A percentile compares a stretch with the other conserved stretches of the same genome.
These are phyloP conservation scores for Globisporangium recalcitrans DNA, from an alignment of 352 stramenopile species.

Conservation along the genomic window DNA sequence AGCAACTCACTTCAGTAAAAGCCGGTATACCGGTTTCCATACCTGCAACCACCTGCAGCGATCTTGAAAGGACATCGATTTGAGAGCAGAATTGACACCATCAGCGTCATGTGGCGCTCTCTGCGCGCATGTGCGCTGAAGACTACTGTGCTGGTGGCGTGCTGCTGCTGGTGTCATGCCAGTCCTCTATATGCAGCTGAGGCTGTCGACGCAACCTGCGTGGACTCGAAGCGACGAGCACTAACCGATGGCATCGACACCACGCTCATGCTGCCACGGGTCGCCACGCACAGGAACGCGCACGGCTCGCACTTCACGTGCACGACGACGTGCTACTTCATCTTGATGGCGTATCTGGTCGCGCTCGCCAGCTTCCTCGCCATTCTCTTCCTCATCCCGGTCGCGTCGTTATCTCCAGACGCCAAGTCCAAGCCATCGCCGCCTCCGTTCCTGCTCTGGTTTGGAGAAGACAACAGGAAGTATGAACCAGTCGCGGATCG, in stretches of 20 bases:
- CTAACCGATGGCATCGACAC: conserved; percentile 3
- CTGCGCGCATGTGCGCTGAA: neutral
- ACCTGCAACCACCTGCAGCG: no score
- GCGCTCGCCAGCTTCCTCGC: conserved; percentile 26
- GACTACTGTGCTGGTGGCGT: neutral
- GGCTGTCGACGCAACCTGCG: neutral
- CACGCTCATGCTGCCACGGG: conserved; percentile 8
- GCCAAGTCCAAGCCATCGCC: conserved; percentile 7
- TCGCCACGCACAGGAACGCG: conserved; percentile 48
- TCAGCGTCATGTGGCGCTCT: neutral
- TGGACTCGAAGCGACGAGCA: neutral
- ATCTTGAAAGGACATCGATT: conserved; percentile 8
- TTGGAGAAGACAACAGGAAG: conserved; percentile 11
- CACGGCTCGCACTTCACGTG: conserved; percentile 57
- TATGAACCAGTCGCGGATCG: neutral
- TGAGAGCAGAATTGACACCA: no score
- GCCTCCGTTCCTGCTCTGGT: conserved; percentile 33
- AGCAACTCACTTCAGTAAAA: no score
- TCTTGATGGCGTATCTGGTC: conserved; percentile 28
- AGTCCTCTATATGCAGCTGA: neutral
- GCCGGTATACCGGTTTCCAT: no score
- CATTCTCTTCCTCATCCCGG: conserved; percentile 43
- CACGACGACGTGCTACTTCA: conserved; percentile 38
- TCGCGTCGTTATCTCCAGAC: conserved; percentile 16
- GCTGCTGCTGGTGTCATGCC: neutral